These are phyloP conservation scores for Ophiostoma pallidulum DNA, from an alignment of 2,329 filamentous ascomycete genomes.

Conservation along the genomic window DNA sequence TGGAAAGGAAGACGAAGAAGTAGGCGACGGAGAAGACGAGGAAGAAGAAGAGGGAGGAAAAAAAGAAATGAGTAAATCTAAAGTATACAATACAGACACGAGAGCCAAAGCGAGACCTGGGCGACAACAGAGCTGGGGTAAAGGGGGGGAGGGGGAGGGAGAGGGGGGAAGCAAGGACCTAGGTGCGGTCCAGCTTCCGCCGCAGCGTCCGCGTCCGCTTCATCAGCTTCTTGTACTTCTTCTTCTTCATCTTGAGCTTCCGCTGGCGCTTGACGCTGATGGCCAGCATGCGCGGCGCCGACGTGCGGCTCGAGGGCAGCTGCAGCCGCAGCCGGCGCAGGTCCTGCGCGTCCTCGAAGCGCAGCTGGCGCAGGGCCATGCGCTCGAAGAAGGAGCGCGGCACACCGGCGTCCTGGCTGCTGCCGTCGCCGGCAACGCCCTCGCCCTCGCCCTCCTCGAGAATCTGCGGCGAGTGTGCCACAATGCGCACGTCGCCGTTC, in stretches of 20 bases:
- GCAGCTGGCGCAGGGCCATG: conserved; percentile 55
- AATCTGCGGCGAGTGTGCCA: conserved; percentile 51
- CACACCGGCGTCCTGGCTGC: no score
- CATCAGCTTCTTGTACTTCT: conserved; percentile 99
- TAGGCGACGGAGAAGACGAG: neutral
- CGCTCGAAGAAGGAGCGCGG: conserved; percentile 58
- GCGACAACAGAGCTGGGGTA: no score
- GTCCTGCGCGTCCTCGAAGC: conserved; percentile 47
- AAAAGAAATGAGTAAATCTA: neutral
- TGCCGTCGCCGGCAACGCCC: neutral
- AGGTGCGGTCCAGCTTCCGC: conserved; percentile 52
- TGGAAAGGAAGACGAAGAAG: neutral
- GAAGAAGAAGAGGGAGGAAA: neutral
- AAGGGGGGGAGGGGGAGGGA: no score
- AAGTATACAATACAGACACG: neutral
- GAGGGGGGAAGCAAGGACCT: no score
- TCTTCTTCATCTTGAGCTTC: conserved; percentile 99
- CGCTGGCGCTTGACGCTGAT: conserved; percentile 89
- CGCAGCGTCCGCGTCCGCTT: conserved; percentile 80
- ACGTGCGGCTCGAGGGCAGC: neutral
- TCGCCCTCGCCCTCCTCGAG: conserved; percentile 32
- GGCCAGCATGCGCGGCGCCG: conserved; percentile 51
- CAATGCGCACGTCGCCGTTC: conserved; percentile 50
- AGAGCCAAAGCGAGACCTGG: no score
- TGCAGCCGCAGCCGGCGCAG: conserved; percentile 21